Evolutionary conservation across 2,329 filamentous ascomycete genomes (phyloP).

Genomic region (Fusarium musae): DNA sequence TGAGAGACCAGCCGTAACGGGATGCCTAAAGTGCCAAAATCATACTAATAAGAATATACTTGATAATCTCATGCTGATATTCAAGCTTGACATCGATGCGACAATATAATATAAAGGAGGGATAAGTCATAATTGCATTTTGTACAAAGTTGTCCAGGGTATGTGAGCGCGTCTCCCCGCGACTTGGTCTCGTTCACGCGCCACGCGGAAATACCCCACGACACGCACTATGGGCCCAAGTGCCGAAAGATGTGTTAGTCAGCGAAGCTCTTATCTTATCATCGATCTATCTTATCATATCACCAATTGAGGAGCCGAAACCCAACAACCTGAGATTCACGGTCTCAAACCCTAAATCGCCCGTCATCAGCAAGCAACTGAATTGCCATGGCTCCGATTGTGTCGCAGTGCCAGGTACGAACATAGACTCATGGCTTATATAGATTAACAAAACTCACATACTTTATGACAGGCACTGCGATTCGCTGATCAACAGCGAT

Average conservation of each 20-base stretch:
- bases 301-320: background rate
- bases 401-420: constrained; percentile 10
- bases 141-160: background rate
- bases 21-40: no score
- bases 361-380: accelerated
- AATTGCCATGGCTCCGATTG: background rate
- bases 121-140: no score
- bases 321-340: background rate
- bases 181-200: background rate
- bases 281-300: accelerated
- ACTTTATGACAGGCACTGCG: constrained; percentile 19
- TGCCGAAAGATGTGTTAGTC: background rate
- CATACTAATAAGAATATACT: no score
- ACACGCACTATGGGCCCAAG: background rate
- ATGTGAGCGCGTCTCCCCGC: background rate
- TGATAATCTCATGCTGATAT: no score
- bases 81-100: no score
- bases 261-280: background rate
- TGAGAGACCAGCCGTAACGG: no score
- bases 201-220: background rate
- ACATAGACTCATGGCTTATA: accelerated
- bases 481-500: constrained; percentile 62
- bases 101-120: no score
- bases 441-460: accelerated
- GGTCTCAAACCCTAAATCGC: background rate